Conservation (phyloP, 2,329 filamentous ascomycete species). For the Dendryphion nanum region DNA sequence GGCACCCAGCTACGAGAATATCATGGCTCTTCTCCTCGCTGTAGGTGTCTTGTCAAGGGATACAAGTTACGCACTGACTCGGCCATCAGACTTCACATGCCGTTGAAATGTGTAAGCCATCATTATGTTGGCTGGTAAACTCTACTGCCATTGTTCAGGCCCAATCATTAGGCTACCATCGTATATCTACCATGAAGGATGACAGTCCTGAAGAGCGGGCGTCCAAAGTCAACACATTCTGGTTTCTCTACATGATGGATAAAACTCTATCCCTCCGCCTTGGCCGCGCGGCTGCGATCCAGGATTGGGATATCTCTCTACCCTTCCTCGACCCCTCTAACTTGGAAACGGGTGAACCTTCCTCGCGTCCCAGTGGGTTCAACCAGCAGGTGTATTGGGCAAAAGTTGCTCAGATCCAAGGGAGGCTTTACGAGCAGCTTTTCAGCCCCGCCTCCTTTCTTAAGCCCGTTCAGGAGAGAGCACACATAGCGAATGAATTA, state of each 20-base stretch:
- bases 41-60: conserved; percentile 6
- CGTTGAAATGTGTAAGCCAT: conserved; percentile 36
- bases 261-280: conserved; percentile 39
- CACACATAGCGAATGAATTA: conserved; percentile 23
- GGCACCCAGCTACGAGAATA: conserved; percentile 35
- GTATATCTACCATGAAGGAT: conserved; percentile 33
- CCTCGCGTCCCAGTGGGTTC: not conserved
- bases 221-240: conserved; percentile 34
- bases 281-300: conserved; percentile 36
- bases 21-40: conserved; percentile 33
- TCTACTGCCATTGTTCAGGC: conserved; percentile 29
- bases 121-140: conserved; percentile 33
- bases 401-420: conserved; percentile 33
- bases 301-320: conserved; percentile 40
- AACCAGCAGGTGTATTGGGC: conserved; percentile 33
- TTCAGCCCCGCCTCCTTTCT: conserved; percentile 37
- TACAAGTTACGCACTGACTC: not conserved
- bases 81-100: conserved; percentile 22
- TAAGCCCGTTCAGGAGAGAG: conserved; percentile 23
- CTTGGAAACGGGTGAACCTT: not conserved
- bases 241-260: conserved; percentile 40
- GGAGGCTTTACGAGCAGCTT: conserved; percentile 36
- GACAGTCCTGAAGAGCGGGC: conserved; percentile 27
- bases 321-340: conserved; percentile 6
- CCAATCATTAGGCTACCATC: conserved; percentile 36